Evolutionary conservation across 2,329 filamentous ascomycete genomes (phyloP).

Genomic region (Mycosphaerella sp.): DNA sequence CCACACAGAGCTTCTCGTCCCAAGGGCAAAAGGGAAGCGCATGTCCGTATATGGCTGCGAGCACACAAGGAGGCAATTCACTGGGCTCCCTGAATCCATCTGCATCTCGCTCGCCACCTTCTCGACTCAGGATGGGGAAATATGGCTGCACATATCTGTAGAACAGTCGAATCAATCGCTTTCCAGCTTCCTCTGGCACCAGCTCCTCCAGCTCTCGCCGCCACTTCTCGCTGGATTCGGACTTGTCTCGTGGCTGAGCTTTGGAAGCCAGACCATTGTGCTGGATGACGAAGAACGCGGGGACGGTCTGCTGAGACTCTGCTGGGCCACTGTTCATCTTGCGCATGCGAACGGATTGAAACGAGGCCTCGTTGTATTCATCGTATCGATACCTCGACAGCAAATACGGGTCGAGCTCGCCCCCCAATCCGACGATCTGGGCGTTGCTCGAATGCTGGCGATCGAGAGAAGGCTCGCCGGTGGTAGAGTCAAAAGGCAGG

Average conservation of each 20-base stretch:
- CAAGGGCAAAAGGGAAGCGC: slow-evolving; percentile 43
- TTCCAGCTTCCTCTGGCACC: slow-evolving; percentile 31
- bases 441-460: slow-evolving; percentile 30
- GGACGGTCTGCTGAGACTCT: slow-evolving; percentile 24
- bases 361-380: slow-evolving; percentile 32
- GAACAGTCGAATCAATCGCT: slow-evolving; percentile 38
- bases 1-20: slow-evolving; percentile 38
- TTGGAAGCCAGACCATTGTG: slow-evolving; percentile 33
- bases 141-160: slow-evolving; percentile 43
- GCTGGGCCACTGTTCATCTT: slow-evolving; percentile 28
- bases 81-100: slow-evolving; percentile 30
- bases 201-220: slow-evolving; percentile 31
- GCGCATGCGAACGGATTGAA: slow-evolving; percentile 31
- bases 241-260: slow-evolving; percentile 32
- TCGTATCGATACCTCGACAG: slow-evolving; percentile 33
- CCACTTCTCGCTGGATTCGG: slow-evolving; percentile 24
- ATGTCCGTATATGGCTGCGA: slow-evolving; percentile 42
- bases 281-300: slow-evolving; percentile 34
- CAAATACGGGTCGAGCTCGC: slow-evolving; percentile 32
- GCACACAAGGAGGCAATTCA: slow-evolving; percentile 35
- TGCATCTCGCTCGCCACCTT: slow-evolving; percentile 30
- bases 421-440: slow-evolving; percentile 32
- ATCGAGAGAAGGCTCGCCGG: slow-evolving; percentile 31
- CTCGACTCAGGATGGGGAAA: slow-evolving; percentile 40
- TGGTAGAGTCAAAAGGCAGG: slow-evolving; percentile 27